Evolutionary conservation across 1,139 yeast genomes (phyloP).

Genomic region (Lodderomyces parapsilosis): DNA sequence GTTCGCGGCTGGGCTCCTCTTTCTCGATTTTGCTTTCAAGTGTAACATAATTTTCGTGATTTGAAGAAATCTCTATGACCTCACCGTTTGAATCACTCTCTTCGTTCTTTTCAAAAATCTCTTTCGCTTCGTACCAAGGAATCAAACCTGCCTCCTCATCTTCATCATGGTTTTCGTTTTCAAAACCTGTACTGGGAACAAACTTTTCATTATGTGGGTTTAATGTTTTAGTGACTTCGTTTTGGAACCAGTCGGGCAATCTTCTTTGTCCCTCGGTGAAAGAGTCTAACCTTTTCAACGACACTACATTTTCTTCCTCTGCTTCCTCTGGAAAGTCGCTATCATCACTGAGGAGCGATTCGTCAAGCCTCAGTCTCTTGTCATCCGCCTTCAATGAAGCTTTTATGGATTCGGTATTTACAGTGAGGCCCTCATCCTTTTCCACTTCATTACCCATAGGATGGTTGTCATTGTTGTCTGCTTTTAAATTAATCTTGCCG

Average conservation of each 20-base stretch:
- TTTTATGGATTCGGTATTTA: too few species aligned
- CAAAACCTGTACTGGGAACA: conserved; percentile 6
- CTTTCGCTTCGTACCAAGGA: conserved; percentile 47
- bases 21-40: neutral
- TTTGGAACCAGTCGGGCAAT: conserved; percentile 36
- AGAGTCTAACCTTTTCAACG: conserved; percentile 6
- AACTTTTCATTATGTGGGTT: conserved; percentile 16
- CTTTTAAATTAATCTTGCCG: neutral
- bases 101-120: conserved; percentile 12
- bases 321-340: too few species aligned
- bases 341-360: too few species aligned
- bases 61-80: conserved; percentile 9
- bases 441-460: neutral
- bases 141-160: conserved; percentile 52
- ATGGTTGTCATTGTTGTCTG: neutral
- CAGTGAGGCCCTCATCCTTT: too few species aligned
- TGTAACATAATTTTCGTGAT: neutral
- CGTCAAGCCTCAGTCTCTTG: too few species aligned
- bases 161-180: conserved; percentile 21
- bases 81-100: conserved; percentile 7
- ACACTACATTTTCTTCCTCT: conserved; percentile 1
- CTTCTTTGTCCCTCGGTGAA: conserved; percentile 6
- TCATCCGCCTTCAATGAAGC: too few species aligned
- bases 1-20: conserved; percentile 26
- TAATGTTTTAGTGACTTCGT: conserved; percentile 16